Conservation (phyloP, 2,329 filamentous ascomycete species). For the Hypoxylon sp. region DNA sequence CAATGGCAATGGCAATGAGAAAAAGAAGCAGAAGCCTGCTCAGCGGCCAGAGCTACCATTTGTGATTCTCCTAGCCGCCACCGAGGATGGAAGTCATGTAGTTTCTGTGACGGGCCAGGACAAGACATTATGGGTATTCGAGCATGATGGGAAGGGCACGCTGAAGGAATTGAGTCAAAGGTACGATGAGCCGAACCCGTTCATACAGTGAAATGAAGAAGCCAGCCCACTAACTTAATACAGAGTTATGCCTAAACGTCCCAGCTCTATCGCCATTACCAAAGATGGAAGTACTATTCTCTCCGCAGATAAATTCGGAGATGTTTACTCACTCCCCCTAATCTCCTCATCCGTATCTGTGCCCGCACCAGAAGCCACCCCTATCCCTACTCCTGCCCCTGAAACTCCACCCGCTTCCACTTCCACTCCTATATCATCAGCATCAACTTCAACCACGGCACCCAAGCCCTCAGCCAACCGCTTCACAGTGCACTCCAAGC, state of each 20-base stretch:
- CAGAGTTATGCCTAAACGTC: conserved; percentile 88
- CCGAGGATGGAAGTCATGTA: conserved; percentile 71
- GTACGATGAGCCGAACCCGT: conserved; percentile 52
- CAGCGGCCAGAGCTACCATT: conserved; percentile 61
- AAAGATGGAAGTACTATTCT: conserved; percentile 77
- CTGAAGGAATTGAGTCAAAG: conserved; percentile 76
- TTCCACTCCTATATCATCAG: conserved; percentile 29
- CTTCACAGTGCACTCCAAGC: conserved; percentile 69
- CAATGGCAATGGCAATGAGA: conserved; percentile 15
- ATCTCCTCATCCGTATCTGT: conserved; percentile 50
- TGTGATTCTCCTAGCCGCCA: conserved; percentile 73
- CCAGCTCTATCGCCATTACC: conserved; percentile 77
- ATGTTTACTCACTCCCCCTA: conserved; percentile 89
- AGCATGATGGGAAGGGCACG: conserved; percentile 66
- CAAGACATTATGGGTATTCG: conserved; percentile 87
- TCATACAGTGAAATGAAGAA: conserved; percentile 6
- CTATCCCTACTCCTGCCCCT: no score
- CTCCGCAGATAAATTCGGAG: conserved; percentile 93
- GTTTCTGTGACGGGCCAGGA: conserved; percentile 88
- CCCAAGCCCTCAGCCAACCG: conserved; percentile 61
- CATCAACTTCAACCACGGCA: conserved; percentile 37
- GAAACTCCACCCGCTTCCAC: conserved; percentile 1
- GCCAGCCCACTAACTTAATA: conserved; percentile 42
- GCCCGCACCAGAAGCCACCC: conserved; percentile 5
- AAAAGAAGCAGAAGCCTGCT: conserved; percentile 46